Percentiles rank a stretch among this genome's conserved stretches.
phyloP scores from a whole-genome alignment of 179 eudicot species.

The Pouteria campechiana region DNA sequence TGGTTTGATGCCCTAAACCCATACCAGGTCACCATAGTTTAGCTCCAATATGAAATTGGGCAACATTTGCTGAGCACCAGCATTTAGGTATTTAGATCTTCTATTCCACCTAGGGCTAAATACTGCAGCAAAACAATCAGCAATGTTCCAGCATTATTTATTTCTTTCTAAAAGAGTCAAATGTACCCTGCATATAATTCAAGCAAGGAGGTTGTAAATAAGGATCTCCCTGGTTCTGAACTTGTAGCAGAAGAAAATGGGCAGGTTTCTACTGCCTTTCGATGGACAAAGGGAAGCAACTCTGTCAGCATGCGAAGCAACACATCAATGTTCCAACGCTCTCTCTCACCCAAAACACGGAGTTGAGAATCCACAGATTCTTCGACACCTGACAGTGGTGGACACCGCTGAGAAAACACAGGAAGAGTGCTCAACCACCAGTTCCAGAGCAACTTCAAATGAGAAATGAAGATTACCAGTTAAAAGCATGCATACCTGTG shows the following conservation, averaged over 20 bases:
- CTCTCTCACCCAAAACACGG: constrained; percentile 90
- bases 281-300: constrained; percentile 65
- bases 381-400: constrained; percentile 97
- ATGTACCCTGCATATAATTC: constrained; percentile 66
- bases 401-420: constrained; percentile 59
- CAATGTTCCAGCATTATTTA: neutral
- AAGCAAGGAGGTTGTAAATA: constrained; percentile 57
- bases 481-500: constrained; percentile 48
- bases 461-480: neutral
- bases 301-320: constrained; percentile 67
- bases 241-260: constrained; percentile 53
- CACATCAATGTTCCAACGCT: constrained; percentile 96
- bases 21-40: too few relatives aligned
- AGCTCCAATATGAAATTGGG: too few relatives aligned
- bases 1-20: too few relatives aligned
- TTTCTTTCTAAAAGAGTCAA: neutral
- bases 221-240: constrained; percentile 40
- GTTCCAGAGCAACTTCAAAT: neutral
- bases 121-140: neutral
- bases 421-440: too few relatives aligned
- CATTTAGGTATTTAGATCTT: too few relatives aligned
- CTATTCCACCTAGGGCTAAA: too few relatives aligned
- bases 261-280: constrained; percentile 75
- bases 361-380: constrained; percentile 88
- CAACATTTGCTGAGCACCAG: too few relatives aligned